Evolutionary conservation across 345 rosid species (phyloP), one percentile per base, ranked within the genome.

Genomic region (Conringia planisiliqua): DNA sequence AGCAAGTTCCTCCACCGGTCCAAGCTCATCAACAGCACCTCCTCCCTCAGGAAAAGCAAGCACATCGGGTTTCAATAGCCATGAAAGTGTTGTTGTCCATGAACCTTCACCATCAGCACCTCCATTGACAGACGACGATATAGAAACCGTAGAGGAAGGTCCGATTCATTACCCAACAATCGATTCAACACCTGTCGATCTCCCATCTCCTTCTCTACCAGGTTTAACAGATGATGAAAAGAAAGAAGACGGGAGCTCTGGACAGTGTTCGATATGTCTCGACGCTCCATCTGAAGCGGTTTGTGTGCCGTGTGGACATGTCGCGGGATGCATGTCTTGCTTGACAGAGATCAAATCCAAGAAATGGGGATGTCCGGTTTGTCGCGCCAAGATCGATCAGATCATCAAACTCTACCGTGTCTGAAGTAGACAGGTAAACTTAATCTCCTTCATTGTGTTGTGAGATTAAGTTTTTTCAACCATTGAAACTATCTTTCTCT

Each of bases 281-380:
- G 99, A 96, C 76, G 97, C 99, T 67, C 96, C 93, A 4, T 84
- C 89, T 6, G 93, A 96, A 75, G 99, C 93, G 3, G 99, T 89
- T 13, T 96, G 98, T 51, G 85, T 92, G n/a, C 99, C 99, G 4
- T 96, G 99, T 63, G 99, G 99, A 46, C 99, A 96, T 79, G 93
- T 92, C 75, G 97, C 90, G 0, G 99, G 99, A 26, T 96, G 99
- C 61, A 88, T 96, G 91, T 82, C 98, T 62, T 96, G 98, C 81
- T 73, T 96, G 79, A 88, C 82, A 3, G 93, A 96, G 88, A 71
- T 96, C 83, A 86, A 84, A 81, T 75, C 85, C 75, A 92, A 92
- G 82, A 88, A 95, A 61, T 85, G 90, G 89, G 96, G 97, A 60
- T 95, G 98, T 84, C 99, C 99, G 0, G 92, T 95, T 5, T 92